phyloP scores from a whole-genome alignment of 2,329 filamentous ascomycete genomes.

The Cadophora gregata region DNA sequence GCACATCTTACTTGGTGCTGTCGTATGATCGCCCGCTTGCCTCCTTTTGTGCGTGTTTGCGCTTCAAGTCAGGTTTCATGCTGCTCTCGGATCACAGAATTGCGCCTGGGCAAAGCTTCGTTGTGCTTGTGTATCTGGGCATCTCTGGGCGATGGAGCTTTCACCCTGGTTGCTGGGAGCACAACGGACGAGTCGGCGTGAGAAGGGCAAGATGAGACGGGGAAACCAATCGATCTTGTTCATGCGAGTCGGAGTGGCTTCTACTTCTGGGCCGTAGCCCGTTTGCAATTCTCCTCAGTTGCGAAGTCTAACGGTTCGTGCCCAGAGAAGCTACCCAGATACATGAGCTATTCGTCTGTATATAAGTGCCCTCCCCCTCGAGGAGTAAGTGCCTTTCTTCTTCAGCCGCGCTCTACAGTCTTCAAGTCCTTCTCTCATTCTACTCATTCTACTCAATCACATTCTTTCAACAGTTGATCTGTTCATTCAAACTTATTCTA shows the following conservation, averaged over 20 bases:
- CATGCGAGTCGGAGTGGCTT: conserved; percentile 21
- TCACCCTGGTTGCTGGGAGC: not conserved
- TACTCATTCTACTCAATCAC: conserved; percentile 25
- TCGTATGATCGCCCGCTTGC: conserved; percentile 23
- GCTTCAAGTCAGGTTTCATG: conserved; percentile 9
- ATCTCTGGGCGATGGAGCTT: not conserved
- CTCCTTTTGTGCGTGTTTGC: not conserved
- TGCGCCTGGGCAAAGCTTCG: conserved; percentile 15
- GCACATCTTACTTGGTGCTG: conserved; percentile 7
- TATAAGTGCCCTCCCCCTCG: conserved; percentile 19
- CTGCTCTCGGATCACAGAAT: not conserved
- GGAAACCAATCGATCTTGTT: conserved; percentile 32
- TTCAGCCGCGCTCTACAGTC: conserved; percentile 33
- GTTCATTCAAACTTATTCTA: conserved; percentile 31
- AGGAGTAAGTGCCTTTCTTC: conserved; percentile 24
- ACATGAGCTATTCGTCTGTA: conserved; percentile 13
- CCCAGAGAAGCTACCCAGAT: not conserved
- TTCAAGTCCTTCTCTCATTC: conserved; percentile 29
- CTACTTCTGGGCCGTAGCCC: not conserved
- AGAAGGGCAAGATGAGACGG: conserved; percentile 32
- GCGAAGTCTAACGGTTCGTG: not conserved
- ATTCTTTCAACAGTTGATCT: conserved; percentile 42
- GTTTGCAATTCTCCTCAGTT: not conserved
- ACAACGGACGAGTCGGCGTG: conserved; percentile 15
- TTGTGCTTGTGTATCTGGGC: conserved; percentile 10